These are phyloP conservation scores for Epichloe hybrida DNA, from an alignment of 2,329 filamentous ascomycete species.

Conservation along the genomic window DNA sequence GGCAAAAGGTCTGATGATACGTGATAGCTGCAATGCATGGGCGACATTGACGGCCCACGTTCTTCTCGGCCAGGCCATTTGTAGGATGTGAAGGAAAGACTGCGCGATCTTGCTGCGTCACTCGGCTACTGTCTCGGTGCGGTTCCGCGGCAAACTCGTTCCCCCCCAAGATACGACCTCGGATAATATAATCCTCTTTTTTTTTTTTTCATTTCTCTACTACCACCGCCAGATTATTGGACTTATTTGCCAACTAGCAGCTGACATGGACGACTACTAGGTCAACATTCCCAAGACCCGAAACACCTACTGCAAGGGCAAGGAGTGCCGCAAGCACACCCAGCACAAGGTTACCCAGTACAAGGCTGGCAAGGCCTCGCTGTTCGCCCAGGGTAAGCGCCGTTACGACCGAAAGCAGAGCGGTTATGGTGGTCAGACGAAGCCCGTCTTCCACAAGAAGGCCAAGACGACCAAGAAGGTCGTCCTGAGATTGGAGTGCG, in stretches of 20 bases:
- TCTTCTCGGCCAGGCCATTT: no score
- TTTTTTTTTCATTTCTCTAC: not conserved
- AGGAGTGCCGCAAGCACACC: conserved; percentile 83
- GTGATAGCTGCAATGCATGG: not conserved
- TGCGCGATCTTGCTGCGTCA: not conserved
- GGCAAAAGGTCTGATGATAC: not conserved
- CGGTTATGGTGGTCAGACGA: conserved; percentile 99
- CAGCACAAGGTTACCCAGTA: conserved; percentile 92
- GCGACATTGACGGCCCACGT: not conserved
- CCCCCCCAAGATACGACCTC: not conserved
- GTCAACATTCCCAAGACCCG: conserved; percentile 98
- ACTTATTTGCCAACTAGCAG: not conserved
- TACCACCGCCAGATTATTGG: not conserved
- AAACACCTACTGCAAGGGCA: conserved; percentile 96
- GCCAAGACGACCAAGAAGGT: conserved; percentile 99
- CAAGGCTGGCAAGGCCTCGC: conserved; percentile 92
- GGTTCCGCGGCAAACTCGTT: not conserved
- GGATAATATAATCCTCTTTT: not conserved
- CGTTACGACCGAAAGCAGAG: conserved; percentile 99
- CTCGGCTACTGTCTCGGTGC: not conserved
- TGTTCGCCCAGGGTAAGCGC: conserved; percentile 98
- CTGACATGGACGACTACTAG: conserved; percentile 28
- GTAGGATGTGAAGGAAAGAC: no score
- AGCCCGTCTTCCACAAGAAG: conserved; percentile 99
- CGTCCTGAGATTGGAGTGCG: conserved; percentile 96